Conservation (phyloP, 441 rosid genomes). For the Metrosideros polymorpha region DNA sequence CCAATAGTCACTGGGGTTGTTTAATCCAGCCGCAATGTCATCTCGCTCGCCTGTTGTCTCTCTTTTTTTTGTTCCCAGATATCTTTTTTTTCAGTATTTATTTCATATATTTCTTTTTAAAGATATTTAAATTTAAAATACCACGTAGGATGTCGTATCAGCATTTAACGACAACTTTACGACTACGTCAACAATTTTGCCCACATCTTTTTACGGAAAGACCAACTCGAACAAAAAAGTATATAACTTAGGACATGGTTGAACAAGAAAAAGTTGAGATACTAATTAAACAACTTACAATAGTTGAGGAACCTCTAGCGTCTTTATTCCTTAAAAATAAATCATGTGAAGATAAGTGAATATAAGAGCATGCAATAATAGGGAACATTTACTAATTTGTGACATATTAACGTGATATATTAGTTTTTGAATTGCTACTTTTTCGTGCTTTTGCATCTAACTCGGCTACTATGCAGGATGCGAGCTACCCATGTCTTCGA, state of each 20-base stretch:
- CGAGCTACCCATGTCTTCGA: not conserved
- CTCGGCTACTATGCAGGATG: not conserved
- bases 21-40: not conserved
- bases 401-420: not conserved
- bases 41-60: not conserved
- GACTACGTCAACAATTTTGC: not conserved
- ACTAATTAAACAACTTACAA: not conserved
- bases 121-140: not conserved
- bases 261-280: not conserved
- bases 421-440: not conserved
- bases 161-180: not conserved
- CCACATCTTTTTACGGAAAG: accelerated
- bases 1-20: not conserved
- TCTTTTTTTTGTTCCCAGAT: not conserved
- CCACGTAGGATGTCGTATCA: not conserved
- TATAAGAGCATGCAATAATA: not conserved
- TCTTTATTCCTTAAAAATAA: not conserved
- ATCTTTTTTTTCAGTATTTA: not conserved
- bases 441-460: not conserved
- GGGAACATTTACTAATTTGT: not conserved
- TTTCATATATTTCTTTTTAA: not conserved
- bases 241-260: not conserved
- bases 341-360: not conserved
- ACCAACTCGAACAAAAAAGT: not conserved
- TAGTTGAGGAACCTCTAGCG: not conserved